Base-by-base conservation (phyloP, 2,329 filamentous ascomycete genomes). In the Clonostachys rhizophaga region DNA sequence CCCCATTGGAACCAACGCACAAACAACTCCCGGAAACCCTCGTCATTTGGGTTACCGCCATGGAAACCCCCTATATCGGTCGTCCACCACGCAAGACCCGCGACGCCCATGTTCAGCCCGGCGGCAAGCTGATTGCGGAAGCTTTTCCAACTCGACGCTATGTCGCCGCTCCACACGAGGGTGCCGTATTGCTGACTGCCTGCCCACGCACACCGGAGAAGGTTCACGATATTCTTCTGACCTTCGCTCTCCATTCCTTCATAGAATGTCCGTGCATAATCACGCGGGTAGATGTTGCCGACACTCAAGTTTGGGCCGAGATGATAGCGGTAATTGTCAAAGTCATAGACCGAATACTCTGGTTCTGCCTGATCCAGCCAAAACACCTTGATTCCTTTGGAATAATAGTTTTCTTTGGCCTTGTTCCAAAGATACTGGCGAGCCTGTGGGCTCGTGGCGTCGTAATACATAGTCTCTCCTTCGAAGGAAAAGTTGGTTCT, bases 31-130 rank as follows among this genome's bases (percentile, higher is more conserved):
- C 79, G 69, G 61, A 86, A 87, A 0, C 55, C 66, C 2, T 66
- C 62, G 42, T 83, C 74, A 1, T 67, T 59, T 0, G 81, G 78
- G 49, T 83, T 71, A 0, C 83, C 83, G 6, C 83, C 83, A 54
- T 86, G 82, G 56, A 87, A 87, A 1, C 83, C 84, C 2, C 84
- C 83, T 44, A 87, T 86, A 53, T 87, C 83, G 1, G 82, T 87
- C 0, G 83, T 86, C 80, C 81, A 86, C 82, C 81, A 86, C 0
- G 80, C 75, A 9, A 86, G 71, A 0, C 83, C 83, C 0, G 80
- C 70, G 6, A 86, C 63, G 0, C 81, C 83, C 77, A 85, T 84
- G 56, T 83, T 83, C 18, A 86, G 64, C 0, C 83, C 83, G 0
- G 83, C 82, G 1, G 78, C 70, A 4, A 86, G 65, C 58, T 87